Percentiles rank a stretch among this genome's conserved stretches.
Conservation (phyloP, 176 grass and related monocot species). For the Ensete ventricosum region DNA sequence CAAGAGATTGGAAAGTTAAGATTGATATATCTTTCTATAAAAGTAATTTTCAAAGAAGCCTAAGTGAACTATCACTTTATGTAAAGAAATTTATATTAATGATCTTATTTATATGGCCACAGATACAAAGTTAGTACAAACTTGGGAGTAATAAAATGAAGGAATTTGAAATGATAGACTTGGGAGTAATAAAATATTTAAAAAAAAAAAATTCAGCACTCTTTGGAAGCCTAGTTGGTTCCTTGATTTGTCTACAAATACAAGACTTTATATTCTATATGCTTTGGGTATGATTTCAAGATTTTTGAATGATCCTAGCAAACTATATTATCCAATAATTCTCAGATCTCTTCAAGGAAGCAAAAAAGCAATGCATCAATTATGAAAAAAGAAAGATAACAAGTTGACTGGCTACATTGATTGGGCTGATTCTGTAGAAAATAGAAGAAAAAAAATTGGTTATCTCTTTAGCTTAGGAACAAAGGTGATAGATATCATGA, state of each 20-base stretch:
- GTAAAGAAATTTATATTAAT: not conserved
- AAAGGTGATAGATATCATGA: not conserved
- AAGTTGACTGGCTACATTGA: slow-evolving; percentile 17
- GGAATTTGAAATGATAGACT: not conserved
- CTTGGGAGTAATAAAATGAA: not conserved
- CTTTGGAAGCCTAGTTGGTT: not conserved
- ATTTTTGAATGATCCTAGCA: slow-evolving; percentile 4
- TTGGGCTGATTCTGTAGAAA: slow-evolving; percentile 11
- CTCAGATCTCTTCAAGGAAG: not conserved
- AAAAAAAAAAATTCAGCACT: not conserved
- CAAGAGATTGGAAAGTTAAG: no score
- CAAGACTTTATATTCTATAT: slow-evolving; percentile 7
- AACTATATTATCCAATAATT: slow-evolving; percentile 1
- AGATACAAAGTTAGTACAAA: slow-evolving; percentile 5
- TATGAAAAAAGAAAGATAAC: not conserved
- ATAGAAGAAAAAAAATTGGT: slow-evolving; percentile 1
- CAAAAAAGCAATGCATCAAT: not conserved
- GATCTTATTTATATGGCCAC: not conserved
- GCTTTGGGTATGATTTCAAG: not conserved
- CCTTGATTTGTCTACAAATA: slow-evolving; percentile 9
- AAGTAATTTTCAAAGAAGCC: no score
- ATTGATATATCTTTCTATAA: no score
- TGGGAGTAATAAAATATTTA: not conserved
- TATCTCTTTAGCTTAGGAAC: not conserved
- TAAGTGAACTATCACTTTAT: no score